Evolutionary conservation across 768 basidiomycete species (phyloP).

Genomic region (Kwoniella sp.): DNA sequence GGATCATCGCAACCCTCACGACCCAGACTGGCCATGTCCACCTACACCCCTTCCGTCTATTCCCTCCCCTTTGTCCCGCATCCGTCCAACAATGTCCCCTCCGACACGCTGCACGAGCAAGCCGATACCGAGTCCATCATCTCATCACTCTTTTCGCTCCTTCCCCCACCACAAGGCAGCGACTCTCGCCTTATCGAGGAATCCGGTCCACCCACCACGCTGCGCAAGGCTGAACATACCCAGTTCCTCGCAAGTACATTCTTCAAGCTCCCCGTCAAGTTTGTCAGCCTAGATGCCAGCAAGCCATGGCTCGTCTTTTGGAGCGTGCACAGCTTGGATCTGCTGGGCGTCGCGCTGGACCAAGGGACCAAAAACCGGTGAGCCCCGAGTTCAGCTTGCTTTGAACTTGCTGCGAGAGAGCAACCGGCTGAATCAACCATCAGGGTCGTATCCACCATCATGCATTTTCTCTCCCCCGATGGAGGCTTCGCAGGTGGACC

Average conservation of each 20-base stretch:
- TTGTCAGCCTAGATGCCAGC: constrained; percentile 82
- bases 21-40: constrained; percentile 8
- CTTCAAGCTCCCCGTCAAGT: constrained; percentile 75
- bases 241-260: constrained; percentile 67
- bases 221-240: constrained; percentile 64
- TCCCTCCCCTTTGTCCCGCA: constrained; percentile 23
- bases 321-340: constrained; percentile 77
- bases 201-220: constrained; percentile 42
- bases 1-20: not conserved
- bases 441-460: constrained; percentile 74
- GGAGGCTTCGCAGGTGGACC: constrained; percentile 90
- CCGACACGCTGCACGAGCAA: constrained; percentile 65
- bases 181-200: not conserved
- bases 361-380: constrained; percentile 71
- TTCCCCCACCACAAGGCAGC: constrained; percentile 8
- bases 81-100: constrained; percentile 57
- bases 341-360: constrained; percentile 73
- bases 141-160: constrained; percentile 16
- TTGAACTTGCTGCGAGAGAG: too few species aligned
- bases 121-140: constrained; percentile 56
- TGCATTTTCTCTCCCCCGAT: constrained; percentile 73
- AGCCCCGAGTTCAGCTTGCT: not conserved
- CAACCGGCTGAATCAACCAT: not conserved
- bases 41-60: constrained; percentile 37
- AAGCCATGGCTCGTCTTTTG: constrained; percentile 95